Evolutionary conservation across 768 basidiomycete species (phyloP), one percentile per base, ranked within the genome.

Genomic region (Lepiota brunneoincarnata): DNA sequence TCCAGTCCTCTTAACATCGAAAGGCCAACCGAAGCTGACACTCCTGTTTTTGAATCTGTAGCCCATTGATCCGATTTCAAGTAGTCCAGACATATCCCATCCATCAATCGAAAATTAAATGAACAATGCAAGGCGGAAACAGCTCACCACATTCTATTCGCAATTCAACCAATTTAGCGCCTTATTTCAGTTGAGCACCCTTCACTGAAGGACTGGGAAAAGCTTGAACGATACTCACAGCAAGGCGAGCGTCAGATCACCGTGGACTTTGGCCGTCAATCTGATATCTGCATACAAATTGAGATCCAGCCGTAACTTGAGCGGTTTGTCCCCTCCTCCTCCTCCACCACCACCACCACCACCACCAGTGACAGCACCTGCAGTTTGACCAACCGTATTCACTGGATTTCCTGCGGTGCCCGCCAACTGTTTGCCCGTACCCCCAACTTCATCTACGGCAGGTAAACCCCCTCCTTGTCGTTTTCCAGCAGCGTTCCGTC

Each of bases 281-380:
- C 67, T 59, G 36, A 71, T 64, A 24, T 69, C 67, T 37, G 69
- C 68, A 46, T 71, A 67, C 52, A 72, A 47, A 43, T 72, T 70
- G 34, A 72, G 55, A 46, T 70, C 68, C 46, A 70, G 53, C 18
- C 69, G 52, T 4, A 72, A 51, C 49, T 68, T 67, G 37, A 54
- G 34, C 20, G 63, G 58, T 15, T 59, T 62, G 31, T 59, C 58
- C 1, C 45, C 50, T 3, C 60, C 53, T 11, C 57, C 31, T 3
- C 31, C 56, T 6, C 45, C 50, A 14, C 46, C 56, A 3, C 55
- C 31, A 9, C 31, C 31, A 4, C 31, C 55, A n/a, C 55, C 58
- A 20, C 55, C 56, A 26, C 31, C 31, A 31, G 31, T 31, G 7
- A 23, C 60, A 34, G 14, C 48, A 21, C 24, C 53, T 2, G 28